Conservation (phyloP, 345 rosid genomes). For the Populus deltoides region DNA sequence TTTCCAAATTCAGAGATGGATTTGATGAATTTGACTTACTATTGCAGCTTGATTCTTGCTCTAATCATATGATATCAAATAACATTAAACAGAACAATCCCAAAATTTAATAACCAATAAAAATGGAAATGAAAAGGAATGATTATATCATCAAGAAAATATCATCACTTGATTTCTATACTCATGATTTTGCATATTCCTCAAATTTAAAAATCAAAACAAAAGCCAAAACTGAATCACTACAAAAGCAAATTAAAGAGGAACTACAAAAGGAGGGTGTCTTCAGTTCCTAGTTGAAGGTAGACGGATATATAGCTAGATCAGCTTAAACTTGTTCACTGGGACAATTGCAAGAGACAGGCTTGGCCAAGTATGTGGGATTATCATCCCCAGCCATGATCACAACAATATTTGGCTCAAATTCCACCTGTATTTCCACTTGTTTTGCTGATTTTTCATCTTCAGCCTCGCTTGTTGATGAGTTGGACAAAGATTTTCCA, state of each 20-base stretch:
- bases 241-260: not conserved
- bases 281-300: not conserved
- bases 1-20: not conserved
- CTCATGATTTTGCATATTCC: not conserved
- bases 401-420: conserved; percentile 21
- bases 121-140: not conserved
- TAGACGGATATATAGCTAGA: not conserved
- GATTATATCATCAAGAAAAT: not conserved
- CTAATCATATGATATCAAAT: not conserved
- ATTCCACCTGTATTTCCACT: not conserved
- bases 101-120: not conserved
- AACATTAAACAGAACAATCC: not conserved
- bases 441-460: not conserved
- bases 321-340: not conserved
- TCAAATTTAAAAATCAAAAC: no score
- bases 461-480: not conserved
- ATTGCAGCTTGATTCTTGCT: not conserved
- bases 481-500: not conserved
- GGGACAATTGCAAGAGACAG: not conserved
- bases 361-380: conserved; percentile 12
- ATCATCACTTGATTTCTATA: no score
- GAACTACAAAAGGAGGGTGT: not conserved
- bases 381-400: conserved; percentile 23
- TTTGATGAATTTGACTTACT: not conserved
- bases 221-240: not conserved